Conservation (phyloP, 495 filamentous ascomycete genomes). For the Xanthoparmelia taractica region DNA sequence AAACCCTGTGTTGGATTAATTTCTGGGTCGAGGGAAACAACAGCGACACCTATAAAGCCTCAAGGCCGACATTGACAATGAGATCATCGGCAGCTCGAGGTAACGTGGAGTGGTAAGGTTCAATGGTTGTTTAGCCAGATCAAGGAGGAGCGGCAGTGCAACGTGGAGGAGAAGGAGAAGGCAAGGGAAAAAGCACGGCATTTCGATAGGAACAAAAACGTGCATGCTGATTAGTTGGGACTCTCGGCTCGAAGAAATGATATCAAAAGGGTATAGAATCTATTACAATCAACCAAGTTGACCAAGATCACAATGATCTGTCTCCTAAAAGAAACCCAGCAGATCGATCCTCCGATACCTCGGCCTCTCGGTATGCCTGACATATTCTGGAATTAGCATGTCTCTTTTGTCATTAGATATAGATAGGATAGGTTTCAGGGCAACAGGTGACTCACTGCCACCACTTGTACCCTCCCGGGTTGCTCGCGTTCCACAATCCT, state of each 20-base stretch:
- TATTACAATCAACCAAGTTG: no score
- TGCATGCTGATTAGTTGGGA: no score
- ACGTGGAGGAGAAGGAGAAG: conserved; percentile 25
- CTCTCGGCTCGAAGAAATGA: no score
- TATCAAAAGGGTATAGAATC: no score
- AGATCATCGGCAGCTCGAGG: conserved; percentile 1
- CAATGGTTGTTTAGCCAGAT: conserved; percentile 40
- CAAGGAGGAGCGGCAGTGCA: conserved; percentile 24
- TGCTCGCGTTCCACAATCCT: conserved; percentile 48
- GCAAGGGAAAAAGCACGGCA: conserved; percentile 24
- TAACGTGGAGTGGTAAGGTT: conserved; percentile 29
- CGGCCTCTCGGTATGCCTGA: conserved; percentile 19
- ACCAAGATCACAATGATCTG: background rate
- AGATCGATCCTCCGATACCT: conserved; percentile 18
- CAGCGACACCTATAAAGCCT: conserved; percentile 38
- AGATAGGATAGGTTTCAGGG: background rate
- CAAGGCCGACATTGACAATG: conserved; percentile 37
- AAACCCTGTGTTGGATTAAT: conserved; percentile 41
- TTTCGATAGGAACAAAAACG: background rate
- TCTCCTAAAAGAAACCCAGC: conserved; percentile 17
- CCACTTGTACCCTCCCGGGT: conserved; percentile 23
- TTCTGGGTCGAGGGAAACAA: conserved; percentile 42
- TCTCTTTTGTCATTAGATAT: background rate
- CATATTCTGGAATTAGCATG: background rate
- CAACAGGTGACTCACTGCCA: conserved; percentile 12